A percentile compares a stretch with the other conserved stretches of the same genome.
Evolutionary conservation across 2,329 filamentous ascomycete genomes (phyloP).

Genomic region (Alternaria sp.): DNA sequence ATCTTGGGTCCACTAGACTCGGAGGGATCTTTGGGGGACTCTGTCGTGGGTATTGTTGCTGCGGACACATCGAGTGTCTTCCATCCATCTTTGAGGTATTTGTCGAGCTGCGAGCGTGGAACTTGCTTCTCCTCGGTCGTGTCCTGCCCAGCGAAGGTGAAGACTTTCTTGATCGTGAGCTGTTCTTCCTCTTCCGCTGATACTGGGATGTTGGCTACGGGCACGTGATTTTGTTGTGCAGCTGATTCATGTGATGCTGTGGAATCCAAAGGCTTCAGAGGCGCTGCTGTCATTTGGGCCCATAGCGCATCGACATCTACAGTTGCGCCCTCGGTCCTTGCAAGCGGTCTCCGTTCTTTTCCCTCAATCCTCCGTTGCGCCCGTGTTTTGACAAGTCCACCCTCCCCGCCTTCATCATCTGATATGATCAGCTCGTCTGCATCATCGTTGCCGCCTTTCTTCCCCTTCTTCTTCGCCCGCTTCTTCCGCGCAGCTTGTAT

Average conservation of each 20-base stretch:
- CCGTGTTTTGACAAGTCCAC: conserved; percentile 74
- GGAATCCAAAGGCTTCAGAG: conserved; percentile 37
- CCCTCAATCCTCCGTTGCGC: conserved; percentile 72
- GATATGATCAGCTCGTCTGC: conserved; percentile 34
- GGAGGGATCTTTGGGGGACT: conserved; percentile 1
- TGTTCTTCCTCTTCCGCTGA: conserved; percentile 43
- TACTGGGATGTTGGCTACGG: conserved; percentile 11
- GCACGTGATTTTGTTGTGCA: conserved; percentile 9
- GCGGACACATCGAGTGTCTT: conserved; percentile 22
- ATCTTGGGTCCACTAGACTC: conserved; percentile 24
- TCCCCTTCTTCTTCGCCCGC: conserved; percentile 50
- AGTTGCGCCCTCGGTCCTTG: conserved; percentile 66
- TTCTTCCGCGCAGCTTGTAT: conserved; percentile 67
- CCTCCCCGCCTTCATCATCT: conserved; percentile 58
- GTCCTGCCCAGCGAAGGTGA: conserved; percentile 76
- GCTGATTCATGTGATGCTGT: conserved; percentile 22
- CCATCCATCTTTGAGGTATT: conserved; percentile 42
- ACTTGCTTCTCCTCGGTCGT: conserved; percentile 76
- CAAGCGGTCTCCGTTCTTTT: conserved; percentile 62
- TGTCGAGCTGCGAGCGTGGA: conserved; percentile 46
- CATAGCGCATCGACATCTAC: conserved; percentile 75
- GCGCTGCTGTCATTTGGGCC: conserved; percentile 67
- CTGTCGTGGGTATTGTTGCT: conserved; percentile 5
- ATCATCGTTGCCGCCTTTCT: conserved; percentile 28
- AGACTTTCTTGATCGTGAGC: conserved; percentile 72